A percentile compares a stretch with the other conserved stretches of the same genome.
phyloP scores from a whole-genome alignment of 2,329 filamentous ascomycete species.

The Metarhizium guizhouense region DNA sequence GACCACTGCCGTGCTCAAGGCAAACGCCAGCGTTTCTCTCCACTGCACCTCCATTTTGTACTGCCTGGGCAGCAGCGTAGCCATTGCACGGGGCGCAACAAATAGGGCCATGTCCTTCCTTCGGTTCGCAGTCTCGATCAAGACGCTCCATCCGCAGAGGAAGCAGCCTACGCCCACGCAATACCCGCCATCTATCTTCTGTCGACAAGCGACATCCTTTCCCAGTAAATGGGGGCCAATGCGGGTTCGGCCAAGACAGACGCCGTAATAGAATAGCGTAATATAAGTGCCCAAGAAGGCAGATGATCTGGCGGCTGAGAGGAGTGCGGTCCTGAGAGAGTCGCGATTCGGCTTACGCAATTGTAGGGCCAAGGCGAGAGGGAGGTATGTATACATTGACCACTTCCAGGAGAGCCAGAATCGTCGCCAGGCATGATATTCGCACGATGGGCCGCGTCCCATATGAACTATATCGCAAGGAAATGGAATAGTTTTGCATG shows the following conservation, averaged over 20 bases:
- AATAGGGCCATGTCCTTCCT: conserved; percentile 72
- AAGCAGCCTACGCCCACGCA: conserved; percentile 65
- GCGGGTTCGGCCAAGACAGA: conserved; percentile 68
- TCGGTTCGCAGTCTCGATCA: conserved; percentile 58
- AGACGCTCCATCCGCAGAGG: conserved; percentile 73
- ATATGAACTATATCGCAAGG: conserved; percentile 82
- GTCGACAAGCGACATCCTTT: conserved; percentile 34
- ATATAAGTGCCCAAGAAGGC: conserved; percentile 73
- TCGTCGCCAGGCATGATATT: conserved; percentile 61
- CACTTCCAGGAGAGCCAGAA: conserved; percentile 63
- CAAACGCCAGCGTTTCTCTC: conserved; percentile 58
- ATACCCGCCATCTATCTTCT: conserved; percentile 50
- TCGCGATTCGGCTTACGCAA: conserved; percentile 36
- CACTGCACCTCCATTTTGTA: conserved; percentile 57
- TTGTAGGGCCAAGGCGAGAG: conserved; percentile 60
- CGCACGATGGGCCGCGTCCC: conserved; percentile 64
- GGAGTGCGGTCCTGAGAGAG: conserved; percentile 42
- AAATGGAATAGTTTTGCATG: conserved; percentile 58
- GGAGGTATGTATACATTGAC: conserved; percentile 68
- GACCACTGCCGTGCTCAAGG: conserved; percentile 59
- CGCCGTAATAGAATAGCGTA: conserved; percentile 72
- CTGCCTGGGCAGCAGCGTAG: conserved; percentile 62
- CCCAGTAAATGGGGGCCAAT: conserved; percentile 61
- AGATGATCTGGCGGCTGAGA: conserved; percentile 60
- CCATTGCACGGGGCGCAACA: conserved; percentile 68